Base-by-base conservation (phyloP, 1,284 basidiomycete genomes). In the Pseudozyma tsukubaensis region DNA sequence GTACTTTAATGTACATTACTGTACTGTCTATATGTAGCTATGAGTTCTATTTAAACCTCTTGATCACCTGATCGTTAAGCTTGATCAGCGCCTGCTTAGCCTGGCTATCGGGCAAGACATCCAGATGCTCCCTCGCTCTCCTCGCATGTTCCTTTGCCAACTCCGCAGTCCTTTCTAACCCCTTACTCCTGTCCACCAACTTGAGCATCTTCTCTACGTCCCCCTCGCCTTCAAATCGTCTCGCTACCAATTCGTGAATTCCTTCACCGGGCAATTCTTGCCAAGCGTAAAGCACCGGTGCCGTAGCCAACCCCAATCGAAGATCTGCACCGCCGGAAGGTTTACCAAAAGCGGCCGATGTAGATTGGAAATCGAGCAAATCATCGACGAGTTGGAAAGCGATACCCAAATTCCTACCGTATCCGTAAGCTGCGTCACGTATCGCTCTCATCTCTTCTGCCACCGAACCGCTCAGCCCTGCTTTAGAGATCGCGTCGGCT, bases 371-470 rank as follows among this genome's bases (percentile, higher is more conserved):
- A 85, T 97, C 94, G 19, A 94, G 87, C 59, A 94, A 89, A 84
- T 99, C 96, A 84, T 98, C 94, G 50, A 96, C 90, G 24, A 99
- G 90, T 54, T 91, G 90, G 88, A 89, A 59, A 85, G 85, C 64
- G 88, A 91, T 78, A 8, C 97, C 96, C 13, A 95, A 85, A 81
- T 95, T 94, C 40, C 92, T 87, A 0, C 94, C 94, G 83, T 93
- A 95, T 19, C 91, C 92, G 86, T 98, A 99, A 16, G 96, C 96
- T 18, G 92, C 89, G 83, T 98, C 95, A 84, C 95, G 94, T 88
- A 94, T 91, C 19, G 91, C 85, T 2, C 57, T 42, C 58, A 69
- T 72, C 12, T 59, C 37, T 16, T 59, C 59, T 5, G 67, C 70
- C 9, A 67, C 67, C 1, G 43, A 39, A 12, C 44, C 44, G 0